Percentiles rank a stretch among this genome's conserved stretches.
These are phyloP conservation scores for Laguncularia racemosa DNA, from an alignment of 345 rosid species.

Conservation along the genomic window DNA sequence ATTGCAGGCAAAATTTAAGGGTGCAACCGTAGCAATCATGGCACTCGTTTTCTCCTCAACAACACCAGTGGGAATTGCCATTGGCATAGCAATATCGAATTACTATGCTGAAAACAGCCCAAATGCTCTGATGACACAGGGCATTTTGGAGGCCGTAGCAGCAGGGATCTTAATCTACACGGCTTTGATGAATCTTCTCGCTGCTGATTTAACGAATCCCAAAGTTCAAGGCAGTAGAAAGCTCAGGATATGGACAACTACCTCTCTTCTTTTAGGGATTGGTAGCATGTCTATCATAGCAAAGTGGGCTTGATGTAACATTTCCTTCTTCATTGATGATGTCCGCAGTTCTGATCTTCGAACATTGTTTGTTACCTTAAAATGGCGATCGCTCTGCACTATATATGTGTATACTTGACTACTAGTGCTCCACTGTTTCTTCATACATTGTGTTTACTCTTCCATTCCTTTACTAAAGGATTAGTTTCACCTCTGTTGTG, in stretches of 20 bases:
- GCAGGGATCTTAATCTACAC: constrained; percentile 64
- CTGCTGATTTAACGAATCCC: constrained; percentile 49
- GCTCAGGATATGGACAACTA: constrained; percentile 30
- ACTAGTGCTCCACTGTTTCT: too few relatives aligned
- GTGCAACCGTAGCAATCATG: constrained; percentile 24
- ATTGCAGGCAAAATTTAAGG: constrained; percentile 26
- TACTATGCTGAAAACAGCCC: constrained; percentile 38
- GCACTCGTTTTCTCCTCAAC: constrained; percentile 37
- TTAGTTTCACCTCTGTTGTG: too few relatives aligned
- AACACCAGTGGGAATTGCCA: constrained; percentile 52
- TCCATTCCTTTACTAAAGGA: too few relatives aligned
- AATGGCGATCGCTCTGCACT: too few relatives aligned
- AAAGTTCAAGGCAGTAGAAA: constrained; percentile 30
- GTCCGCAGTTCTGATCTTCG: background rate
- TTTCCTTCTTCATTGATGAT: background rate
- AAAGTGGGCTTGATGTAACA: constrained; percentile 40
- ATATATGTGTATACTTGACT: too few relatives aligned
- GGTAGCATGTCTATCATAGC: constrained; percentile 55
- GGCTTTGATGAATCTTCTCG: constrained; percentile 65
- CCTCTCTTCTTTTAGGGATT: constrained; percentile 41
- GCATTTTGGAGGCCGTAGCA: constrained; percentile 50
- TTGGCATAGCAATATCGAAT: constrained; percentile 44
- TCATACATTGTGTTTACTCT: too few relatives aligned
- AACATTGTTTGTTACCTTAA: background rate
- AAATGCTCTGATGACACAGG: constrained; percentile 38